Evolutionary conservation across 1,139 yeast genomes (phyloP), one percentile per base, ranked within the genome.

Genomic region (Arxiozyma telluris): DNA sequence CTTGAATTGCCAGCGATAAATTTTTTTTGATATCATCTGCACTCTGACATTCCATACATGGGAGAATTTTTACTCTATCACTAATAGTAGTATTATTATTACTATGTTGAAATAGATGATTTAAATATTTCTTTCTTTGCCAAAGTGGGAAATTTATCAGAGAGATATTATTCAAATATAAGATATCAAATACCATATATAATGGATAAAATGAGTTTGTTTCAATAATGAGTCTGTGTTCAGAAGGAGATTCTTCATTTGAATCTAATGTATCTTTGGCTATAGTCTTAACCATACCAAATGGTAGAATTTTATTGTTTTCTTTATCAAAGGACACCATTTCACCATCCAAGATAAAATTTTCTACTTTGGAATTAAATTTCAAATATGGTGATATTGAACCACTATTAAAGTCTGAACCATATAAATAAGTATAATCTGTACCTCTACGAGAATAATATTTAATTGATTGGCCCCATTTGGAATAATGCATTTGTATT

Each of bases 311-410:
- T 1, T 75, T 75, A 44, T 82, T 72, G 21, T 81, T 71, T 15
- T 76, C 71, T 15, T 79, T 79, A 66, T 91, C 96, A 79, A 82
- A 90, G 0, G 96, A 90, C 0, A 91, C 83, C 90, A 93, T 87
- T 70, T 93, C 98, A 1, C 98, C 98, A 70, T 93, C 98, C 4
- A 0, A 0, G 96, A 93, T 68, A 57, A 76, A 69, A 47, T 69
- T 69, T 50, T 72, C 64, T 3, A 87, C 80, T 42, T 74, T 72
- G 17, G 69, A 68, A 1, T 79, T 77, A 6, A 75, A 67, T 1
- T 69, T 62, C 41, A 87, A 64, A 61, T 81, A 75, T 51, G 77
- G 78, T 0, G 91, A 78, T n/a, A 87, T 71, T 2, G 85, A 34
- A 15, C 94, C 94, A 3, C 70, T 66, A 2, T 57, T 47, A 11